Base-by-base conservation (phyloP, 2,329 filamentous ascomycete genomes). In the Xylariaceae sp. region DNA sequence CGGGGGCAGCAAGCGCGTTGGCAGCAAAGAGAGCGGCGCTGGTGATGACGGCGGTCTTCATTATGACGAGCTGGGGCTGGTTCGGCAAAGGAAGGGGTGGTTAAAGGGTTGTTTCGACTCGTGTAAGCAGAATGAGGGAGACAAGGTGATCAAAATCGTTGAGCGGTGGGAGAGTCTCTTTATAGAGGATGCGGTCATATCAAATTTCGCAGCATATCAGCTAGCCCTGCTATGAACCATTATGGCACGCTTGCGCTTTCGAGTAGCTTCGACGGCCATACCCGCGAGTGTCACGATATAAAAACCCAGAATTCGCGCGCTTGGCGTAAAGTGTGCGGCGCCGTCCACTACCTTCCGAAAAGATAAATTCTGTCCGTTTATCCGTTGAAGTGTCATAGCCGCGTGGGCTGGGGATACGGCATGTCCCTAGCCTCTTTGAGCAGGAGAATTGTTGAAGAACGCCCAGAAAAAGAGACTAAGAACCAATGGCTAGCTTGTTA, bases 1-100 rank as follows among this genome's bases (percentile, higher is more conserved):
- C 73, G 27, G 79, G 80, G 23, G 77, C 76, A 29, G 77, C 78
- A 29, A 78, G 43, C 41, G 72, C 74, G 50, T 70, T 64, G 50
- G 71, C 71, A 46, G 75, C 73, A 52, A 77, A 69, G 37, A 79
- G 60, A 44, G 72, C 64, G 58, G 70, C 65, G 55, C 68, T 61
- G 33, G 74, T 60, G 46, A 71, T 53, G 43, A 73, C 56, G 42
- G 74, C 64, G 70, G 79, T 71, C 73, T 79, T 82, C 81, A 83
- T 84, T 40, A 59, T 77, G 69, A 57, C 39, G 20, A 37, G 20
- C 16, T 48, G 39, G 45, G 30, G 36, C 42, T 49, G 42, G 46
- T 51, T 6, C 3, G 35, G 52, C 39, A 46, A 49, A 16, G 21
- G 33, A 40, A 35, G 13, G 33, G 41, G 24, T 41, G 46, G 43